Percentiles rank a stretch among this genome's conserved stretches.
These are phyloP conservation scores for Botrytis medusae DNA, from an alignment of 2,329 filamentous ascomycete genomes.

Conservation along the genomic window DNA sequence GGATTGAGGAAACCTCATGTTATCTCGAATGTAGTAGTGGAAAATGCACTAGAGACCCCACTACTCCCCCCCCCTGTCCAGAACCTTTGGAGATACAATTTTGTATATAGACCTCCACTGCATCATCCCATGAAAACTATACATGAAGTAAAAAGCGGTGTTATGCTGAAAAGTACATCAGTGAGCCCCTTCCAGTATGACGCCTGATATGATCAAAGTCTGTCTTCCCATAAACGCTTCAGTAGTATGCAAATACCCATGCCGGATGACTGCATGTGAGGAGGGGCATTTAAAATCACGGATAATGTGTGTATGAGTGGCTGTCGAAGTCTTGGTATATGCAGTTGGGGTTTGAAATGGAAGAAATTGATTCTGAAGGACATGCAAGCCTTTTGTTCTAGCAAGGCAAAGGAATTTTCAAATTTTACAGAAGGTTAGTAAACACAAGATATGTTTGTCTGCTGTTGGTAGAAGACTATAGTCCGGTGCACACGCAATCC, in stretches of 20 bases:
- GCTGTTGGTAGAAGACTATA: neutral
- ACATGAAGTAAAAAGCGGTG: slow-evolving; percentile 7
- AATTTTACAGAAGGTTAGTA: no score
- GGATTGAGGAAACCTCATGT: neutral
- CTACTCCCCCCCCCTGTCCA: neutral
- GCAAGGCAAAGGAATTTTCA: neutral
- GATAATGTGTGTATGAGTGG: neutral
- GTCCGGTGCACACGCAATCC: neutral
- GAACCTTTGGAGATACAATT: neutral
- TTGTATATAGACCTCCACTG: neutral
- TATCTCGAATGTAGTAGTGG: neutral
- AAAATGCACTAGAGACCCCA: neutral
- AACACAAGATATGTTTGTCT: neutral
- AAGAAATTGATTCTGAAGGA: neutral
- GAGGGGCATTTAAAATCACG: neutral
- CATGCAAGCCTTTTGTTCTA: neutral
- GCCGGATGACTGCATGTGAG: neutral
- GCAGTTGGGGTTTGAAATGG: neutral
- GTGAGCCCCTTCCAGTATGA: no score
- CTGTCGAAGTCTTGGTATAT: neutral
- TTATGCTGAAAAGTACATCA: neutral
- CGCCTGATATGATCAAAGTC: slow-evolving; percentile 40
- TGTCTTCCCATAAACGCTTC: slow-evolving; percentile 43
- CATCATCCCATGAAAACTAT: neutral
- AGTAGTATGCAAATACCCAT: neutral